Conservation (phyloP, 148 eudicot species). For the Rhododendron molle region DNA sequence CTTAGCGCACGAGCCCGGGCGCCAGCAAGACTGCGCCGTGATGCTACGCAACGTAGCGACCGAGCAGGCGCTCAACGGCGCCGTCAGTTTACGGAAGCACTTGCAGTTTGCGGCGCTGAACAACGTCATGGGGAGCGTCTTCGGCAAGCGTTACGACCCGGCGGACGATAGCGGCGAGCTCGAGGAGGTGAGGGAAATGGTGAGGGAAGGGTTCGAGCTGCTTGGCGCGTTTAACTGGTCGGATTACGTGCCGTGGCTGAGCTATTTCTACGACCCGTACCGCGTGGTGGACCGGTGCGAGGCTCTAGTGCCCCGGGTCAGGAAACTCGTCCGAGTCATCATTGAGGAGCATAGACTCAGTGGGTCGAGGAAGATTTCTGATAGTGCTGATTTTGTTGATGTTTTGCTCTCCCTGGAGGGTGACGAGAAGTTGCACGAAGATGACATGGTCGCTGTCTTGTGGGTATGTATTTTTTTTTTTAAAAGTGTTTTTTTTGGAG, state of each 20-base stretch:
- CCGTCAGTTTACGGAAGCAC: constrained; percentile 36
- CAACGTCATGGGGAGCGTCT: constrained; percentile 51
- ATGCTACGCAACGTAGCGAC: constrained; percentile 30
- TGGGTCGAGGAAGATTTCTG: neutral
- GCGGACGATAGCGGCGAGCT: constrained; percentile 15
- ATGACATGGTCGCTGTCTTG: constrained; percentile 33
- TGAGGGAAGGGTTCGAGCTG: constrained; percentile 60
- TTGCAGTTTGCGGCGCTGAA: constrained; percentile 48
- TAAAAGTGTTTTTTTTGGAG: no score
- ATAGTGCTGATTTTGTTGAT: constrained; percentile 40
- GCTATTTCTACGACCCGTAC: constrained; percentile 42
- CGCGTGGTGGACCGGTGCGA: constrained; percentile 29
- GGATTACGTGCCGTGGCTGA: constrained; percentile 56
- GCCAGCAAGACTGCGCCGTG: constrained; percentile 38
- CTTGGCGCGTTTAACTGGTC: constrained; percentile 69
- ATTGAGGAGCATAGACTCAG: constrained; percentile 31
- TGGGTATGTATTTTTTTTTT: constrained; percentile 18
- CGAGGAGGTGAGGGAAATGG: constrained; percentile 43
- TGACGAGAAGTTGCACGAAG: constrained; percentile 25
- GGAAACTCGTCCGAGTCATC: constrained; percentile 31
- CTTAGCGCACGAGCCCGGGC: constrained; percentile 35
- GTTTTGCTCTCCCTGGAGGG: constrained; percentile 54
- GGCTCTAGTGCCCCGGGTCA: constrained; percentile 45
- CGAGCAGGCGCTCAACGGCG: constrained; percentile 33
- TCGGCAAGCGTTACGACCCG: constrained; percentile 38